These are phyloP conservation scores for Pleurotus eryngii DNA, from an alignment of 768 basidiomycete genomes.

Conservation along the genomic window DNA sequence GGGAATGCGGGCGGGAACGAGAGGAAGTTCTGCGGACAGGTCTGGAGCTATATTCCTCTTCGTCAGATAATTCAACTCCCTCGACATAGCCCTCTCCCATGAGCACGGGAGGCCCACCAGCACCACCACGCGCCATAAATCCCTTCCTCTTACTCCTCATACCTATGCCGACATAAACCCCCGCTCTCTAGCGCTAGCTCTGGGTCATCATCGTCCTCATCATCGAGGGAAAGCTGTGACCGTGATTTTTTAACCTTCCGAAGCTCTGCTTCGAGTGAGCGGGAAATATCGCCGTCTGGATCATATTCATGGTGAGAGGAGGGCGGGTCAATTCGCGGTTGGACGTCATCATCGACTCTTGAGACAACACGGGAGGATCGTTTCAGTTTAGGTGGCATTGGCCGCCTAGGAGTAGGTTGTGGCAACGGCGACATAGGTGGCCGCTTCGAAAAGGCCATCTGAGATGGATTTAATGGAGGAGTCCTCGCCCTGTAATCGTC, in stretches of 20 bases:
- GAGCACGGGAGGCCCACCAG: constrained; percentile 65
- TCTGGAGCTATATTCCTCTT: no score
- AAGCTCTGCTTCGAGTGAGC: constrained; percentile 60
- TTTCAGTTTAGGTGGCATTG: constrained; percentile 55
- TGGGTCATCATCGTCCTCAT: constrained; percentile 32
- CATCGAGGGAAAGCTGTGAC: constrained; percentile 12
- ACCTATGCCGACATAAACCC: constrained; percentile 50
- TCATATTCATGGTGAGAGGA: not conserved
- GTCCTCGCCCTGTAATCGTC: no score
- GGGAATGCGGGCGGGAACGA: no score
- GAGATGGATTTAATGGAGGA: not conserved
- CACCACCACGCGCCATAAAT: constrained; percentile 75
- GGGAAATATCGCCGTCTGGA: not conserved
- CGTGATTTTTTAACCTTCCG: constrained; percentile 35
- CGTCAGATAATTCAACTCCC: constrained; percentile 32
- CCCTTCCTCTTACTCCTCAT: constrained; percentile 50
- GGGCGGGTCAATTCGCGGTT: constrained; percentile 11
- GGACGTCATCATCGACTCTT: constrained; percentile 17
- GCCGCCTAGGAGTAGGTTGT: constrained; percentile 49
- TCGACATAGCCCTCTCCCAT: constrained; percentile 69
- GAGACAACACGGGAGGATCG: constrained; percentile 33
- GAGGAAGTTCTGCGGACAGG: no score
- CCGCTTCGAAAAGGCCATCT: constrained; percentile 49
- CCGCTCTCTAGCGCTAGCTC: constrained; percentile 46
- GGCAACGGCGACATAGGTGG: constrained; percentile 67